Evolutionary conservation across 2,329 filamentous ascomycete species (phyloP), one percentile per base, ranked within the genome.

Genomic region (Setomelanomma holmii): DNA sequence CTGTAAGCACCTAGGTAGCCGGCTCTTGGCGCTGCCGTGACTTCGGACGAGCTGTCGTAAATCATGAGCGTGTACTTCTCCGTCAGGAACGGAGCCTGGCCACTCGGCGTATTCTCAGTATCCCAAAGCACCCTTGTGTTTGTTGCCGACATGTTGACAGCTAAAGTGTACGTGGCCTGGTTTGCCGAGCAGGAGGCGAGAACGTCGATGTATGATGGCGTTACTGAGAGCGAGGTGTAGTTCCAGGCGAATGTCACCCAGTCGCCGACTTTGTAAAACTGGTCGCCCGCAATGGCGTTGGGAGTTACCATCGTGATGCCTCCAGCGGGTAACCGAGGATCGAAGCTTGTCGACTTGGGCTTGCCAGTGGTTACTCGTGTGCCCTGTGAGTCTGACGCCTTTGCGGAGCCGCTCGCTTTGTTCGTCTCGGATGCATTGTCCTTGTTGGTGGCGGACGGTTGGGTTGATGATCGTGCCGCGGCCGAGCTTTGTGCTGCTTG

Each of bases 161-260:
- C 78, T 53, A 89, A 79, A 17, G 86, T 88, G 69, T 88, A 89
- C 33, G 80, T 83, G 40, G 79, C 78, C 51, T 79, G 76, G 73
- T 87, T 87, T 53, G 78, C 70, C 30, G 79, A 79, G 78, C 86
- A 88, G 10, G 80, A 82, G 1, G 86, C 86, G 38, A 88, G 73
- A 33, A 89, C 79, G 60, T 89, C 84, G 61, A 89, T 76, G 38
- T 79, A 80, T 1, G 79, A 78, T 0, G 86, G 86, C 0, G 83
- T 84, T 16, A 82, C 77, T 17, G 78, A 80, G 20, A 89, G 75
- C 10, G 83, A 86, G 12, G 86, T 89, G 73, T 88, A 89, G 73
- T 89, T 89, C 86, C 86, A 89, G 17, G 78, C 81, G 60, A 89
- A 87, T 0, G 86, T 88, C 23, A 88, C 75, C 53, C 77, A 79